phyloP scores from a whole-genome alignment of 2,329 filamentous ascomycete species.

The Clonostachys solani region DNA sequence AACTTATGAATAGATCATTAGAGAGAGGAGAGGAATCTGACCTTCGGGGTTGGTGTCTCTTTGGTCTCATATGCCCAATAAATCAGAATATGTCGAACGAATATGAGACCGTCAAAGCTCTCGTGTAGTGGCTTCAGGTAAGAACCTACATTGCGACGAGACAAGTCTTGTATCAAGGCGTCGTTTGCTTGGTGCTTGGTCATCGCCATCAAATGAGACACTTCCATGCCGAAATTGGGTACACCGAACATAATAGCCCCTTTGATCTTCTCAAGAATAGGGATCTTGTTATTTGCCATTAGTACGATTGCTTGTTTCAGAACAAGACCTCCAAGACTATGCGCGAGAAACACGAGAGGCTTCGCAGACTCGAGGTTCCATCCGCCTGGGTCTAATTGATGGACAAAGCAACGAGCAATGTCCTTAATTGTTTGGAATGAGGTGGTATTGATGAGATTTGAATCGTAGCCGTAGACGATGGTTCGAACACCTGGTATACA shows the following conservation, averaged over 20 bases:
- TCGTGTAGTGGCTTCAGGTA: no score
- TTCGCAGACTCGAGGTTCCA: neutral
- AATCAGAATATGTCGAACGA: no score
- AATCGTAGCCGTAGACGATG: neutral
- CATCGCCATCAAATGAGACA: neutral
- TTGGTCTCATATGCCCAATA: neutral
- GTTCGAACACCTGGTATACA: neutral
- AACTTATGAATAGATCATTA: no score
- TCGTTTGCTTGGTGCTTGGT: neutral
- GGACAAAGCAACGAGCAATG: neutral
- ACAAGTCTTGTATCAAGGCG: neutral
- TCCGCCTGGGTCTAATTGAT: neutral
- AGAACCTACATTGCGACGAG: no score
- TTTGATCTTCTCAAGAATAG: neutral
- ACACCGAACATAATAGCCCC: neutral
- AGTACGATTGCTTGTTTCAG: neutral
- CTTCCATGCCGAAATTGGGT: neutral
- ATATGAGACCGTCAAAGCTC: no score
- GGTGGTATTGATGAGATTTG: neutral
- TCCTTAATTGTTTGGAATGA: neutral
- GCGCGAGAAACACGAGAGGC: neutral
- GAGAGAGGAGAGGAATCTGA: no score
- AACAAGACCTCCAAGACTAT: constrained; percentile 1
- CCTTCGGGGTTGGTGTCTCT: no score
- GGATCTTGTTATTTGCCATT: neutral